phyloP scores from a whole-genome alignment of 208 protist species.

The Acanthamoeba culbertsoni region DNA sequence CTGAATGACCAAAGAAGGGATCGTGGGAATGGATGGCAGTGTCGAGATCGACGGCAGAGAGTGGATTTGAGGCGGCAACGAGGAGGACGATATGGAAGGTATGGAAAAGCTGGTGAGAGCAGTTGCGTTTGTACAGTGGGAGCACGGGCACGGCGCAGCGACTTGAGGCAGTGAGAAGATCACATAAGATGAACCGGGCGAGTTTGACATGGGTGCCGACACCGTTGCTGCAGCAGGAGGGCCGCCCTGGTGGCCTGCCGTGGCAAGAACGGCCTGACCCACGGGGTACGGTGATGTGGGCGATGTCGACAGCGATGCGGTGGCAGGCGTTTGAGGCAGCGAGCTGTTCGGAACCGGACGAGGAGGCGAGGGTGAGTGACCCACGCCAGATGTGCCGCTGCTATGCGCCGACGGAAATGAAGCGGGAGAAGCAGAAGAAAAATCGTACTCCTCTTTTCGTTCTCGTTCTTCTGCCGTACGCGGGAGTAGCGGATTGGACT shows the following conservation, averaged over 20 bases:
- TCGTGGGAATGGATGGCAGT: not conserved
- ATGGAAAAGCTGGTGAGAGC: conserved; percentile 14
- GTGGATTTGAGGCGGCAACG: not conserved
- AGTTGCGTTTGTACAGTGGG: not conserved
- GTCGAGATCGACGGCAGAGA: not conserved
- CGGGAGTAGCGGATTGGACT: not conserved
- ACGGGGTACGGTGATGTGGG: not conserved
- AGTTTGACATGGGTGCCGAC: not conserved
- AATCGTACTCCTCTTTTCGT: not conserved
- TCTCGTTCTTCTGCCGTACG: not conserved
- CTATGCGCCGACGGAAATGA: not conserved
- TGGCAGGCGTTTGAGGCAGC: not conserved
- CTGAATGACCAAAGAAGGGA: not conserved
- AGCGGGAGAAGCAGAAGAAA: not conserved
- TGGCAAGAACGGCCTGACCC: not conserved
- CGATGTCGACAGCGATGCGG: not conserved
- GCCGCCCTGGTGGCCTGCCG: not conserved
- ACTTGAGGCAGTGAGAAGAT: not conserved
- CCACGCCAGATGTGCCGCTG: not conserved
- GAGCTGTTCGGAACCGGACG: not conserved
- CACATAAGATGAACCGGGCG: not conserved
- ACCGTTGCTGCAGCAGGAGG: not conserved
- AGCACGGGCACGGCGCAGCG: not conserved
- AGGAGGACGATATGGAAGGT: not conserved
- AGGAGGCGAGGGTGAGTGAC: not conserved